Evolutionary conservation across 139 green algal species (phyloP).

Genomic region (Spirogloea muscicola): DNA sequence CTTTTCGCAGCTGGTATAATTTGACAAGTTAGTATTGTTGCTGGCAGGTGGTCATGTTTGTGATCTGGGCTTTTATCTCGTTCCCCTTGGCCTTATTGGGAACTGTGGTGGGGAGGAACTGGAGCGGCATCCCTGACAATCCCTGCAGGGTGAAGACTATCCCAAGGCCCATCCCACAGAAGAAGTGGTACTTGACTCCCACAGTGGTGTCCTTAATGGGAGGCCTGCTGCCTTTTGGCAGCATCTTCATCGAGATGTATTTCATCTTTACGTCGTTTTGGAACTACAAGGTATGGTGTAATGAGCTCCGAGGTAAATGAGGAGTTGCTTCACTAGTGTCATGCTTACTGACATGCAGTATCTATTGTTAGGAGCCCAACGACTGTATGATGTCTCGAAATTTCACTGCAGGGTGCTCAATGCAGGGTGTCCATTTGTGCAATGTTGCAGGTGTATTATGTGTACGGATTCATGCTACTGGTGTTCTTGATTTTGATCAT

Average conservation of each 20-base stretch:
- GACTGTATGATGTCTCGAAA: too few species aligned
- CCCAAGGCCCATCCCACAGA: slow-evolving; percentile 81
- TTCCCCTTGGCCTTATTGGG: slow-evolving; percentile 88
- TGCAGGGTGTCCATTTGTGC: too few species aligned
- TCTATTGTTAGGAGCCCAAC: too few species aligned
- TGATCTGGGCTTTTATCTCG: slow-evolving; percentile 86
- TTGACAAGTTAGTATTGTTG: too few species aligned
- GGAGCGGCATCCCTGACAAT: slow-evolving; percentile 56
- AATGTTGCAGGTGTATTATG: slow-evolving; percentile 85
- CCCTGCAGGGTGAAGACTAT: slow-evolving; percentile 81
- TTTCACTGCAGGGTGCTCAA: too few species aligned
- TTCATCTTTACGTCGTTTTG: slow-evolving; percentile 96
- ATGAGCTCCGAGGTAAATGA: too few species aligned
- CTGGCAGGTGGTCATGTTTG: slow-evolving; percentile 73
- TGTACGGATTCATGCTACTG: slow-evolving; percentile 97
- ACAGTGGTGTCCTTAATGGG: slow-evolving; percentile 66
- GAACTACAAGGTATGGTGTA: slow-evolving; percentile 94
- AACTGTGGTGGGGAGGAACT: slow-evolving; percentile 67
- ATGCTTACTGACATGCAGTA: too few species aligned
- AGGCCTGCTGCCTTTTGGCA: slow-evolving; percentile 91
- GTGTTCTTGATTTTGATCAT: slow-evolving; percentile 91
- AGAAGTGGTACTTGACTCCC: slow-evolving; percentile 85
- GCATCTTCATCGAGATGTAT: slow-evolving; percentile 99
- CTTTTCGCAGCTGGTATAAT: too few species aligned
- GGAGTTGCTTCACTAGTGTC: too few species aligned